A percentile compares a stretch with the other conserved stretches of the same genome.
phyloP scores from a whole-genome alignment of 2,329 filamentous ascomycete genomes.

The Aspergillus pseudoviridinutans region DNA sequence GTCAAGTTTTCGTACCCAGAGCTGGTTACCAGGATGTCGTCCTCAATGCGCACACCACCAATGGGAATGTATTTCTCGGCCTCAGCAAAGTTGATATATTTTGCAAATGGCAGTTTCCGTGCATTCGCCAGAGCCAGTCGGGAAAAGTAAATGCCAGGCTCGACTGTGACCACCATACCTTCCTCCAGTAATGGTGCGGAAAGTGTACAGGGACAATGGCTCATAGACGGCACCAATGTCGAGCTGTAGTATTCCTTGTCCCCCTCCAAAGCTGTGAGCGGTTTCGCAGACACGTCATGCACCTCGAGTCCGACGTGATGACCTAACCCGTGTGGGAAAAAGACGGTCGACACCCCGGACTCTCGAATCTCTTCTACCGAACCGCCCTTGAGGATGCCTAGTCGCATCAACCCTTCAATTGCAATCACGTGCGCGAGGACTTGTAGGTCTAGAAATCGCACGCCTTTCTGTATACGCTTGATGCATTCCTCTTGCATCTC shows the following conservation, averaged over 20 bases:
- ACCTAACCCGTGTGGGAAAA: slow-evolving; percentile 52
- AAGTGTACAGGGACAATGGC: slow-evolving; percentile 28
- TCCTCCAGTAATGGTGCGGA: slow-evolving; percentile 42
- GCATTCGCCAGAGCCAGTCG: slow-evolving; percentile 34
- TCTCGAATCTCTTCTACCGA: slow-evolving; percentile 49
- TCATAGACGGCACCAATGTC: slow-evolving; percentile 10
- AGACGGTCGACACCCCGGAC: slow-evolving; percentile 36
- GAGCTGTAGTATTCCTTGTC: slow-evolving; percentile 13
- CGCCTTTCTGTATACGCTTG: slow-evolving; percentile 65
- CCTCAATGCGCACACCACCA: slow-evolving; percentile 45
- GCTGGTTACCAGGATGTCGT: slow-evolving; percentile 67
- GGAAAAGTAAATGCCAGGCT: slow-evolving; percentile 50
- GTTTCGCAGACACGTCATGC: slow-evolving; percentile 39
- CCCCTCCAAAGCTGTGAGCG: slow-evolving; percentile 28
- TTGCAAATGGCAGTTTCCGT: slow-evolving; percentile 25
- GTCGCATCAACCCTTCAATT: slow-evolving; percentile 69
- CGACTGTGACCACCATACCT: slow-evolving; percentile 55
- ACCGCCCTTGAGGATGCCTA: slow-evolving; percentile 69
- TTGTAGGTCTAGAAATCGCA: slow-evolving; percentile 79
- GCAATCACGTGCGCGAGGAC: slow-evolving; percentile 74
- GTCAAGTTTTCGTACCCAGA: slow-evolving; percentile 70
- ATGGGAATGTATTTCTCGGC: slow-evolving; percentile 38
- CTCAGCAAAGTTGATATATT: slow-evolving; percentile 39
- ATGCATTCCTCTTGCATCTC: slow-evolving; percentile 83
- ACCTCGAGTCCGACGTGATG: slow-evolving; percentile 51